Evolutionary conservation across 257 asterid genomes (phyloP).

Genomic region (Gentiana straminea): DNA sequence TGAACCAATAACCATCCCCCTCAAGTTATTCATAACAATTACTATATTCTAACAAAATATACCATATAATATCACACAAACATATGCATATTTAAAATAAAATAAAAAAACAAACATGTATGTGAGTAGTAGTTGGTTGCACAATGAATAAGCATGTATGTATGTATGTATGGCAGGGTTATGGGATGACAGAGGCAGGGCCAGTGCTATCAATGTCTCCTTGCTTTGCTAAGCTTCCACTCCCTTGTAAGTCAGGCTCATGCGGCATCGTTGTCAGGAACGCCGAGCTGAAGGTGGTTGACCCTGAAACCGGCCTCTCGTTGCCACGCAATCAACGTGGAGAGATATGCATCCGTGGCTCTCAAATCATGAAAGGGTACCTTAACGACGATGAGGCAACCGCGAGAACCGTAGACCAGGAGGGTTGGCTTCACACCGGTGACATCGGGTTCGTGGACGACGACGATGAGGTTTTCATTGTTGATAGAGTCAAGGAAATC

Average conservation of each 20-base stretch:
- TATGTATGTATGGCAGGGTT: constrained; percentile 33
- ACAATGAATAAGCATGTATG: no score
- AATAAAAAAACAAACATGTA: no score
- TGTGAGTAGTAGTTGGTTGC: no score
- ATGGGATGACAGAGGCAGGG: constrained; percentile 96
- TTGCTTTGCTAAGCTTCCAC: constrained; percentile 52
- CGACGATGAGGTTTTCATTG: constrained; percentile 35
- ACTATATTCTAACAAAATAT: no score
- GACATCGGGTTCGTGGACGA: constrained; percentile 54
- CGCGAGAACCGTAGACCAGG: constrained; percentile 72
- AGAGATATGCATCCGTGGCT: constrained; percentile 80
- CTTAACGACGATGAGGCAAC: constrained; percentile 73
- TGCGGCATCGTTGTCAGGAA: constrained; percentile 88
- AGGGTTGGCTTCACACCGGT: constrained; percentile 93
- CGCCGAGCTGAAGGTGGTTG: constrained; percentile 78
- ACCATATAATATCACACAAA: no score
- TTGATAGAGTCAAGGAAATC: constrained; percentile 76
- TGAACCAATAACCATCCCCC: no score
- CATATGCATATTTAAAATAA: no score
- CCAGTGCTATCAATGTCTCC: constrained; percentile 78
- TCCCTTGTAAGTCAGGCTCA: constrained; percentile 64
- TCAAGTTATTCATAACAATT: no score
- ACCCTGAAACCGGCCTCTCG: constrained; percentile 72
- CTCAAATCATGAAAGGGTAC: constrained; percentile 89
- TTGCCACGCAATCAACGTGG: constrained; percentile 69